Base-by-base conservation (phyloP, 352 stramenopile species). In the Aphanomyces invadans region DNA sequence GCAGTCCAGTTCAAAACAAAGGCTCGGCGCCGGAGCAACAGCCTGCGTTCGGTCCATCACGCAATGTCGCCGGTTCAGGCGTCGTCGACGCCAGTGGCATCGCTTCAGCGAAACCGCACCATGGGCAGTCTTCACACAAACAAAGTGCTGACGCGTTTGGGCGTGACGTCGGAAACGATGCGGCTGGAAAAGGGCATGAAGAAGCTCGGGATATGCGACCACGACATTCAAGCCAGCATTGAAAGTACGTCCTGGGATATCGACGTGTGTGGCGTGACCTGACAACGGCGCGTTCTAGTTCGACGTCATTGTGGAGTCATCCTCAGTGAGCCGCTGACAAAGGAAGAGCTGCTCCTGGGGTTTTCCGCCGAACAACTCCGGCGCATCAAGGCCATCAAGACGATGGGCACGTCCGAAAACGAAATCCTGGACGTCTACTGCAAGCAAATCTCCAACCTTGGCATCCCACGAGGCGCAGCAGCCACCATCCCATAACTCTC, bases 141-240 rank as follows among this genome's bases (percentile, higher is more conserved):
- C 23, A 64, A 84, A 54, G 76, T 77, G 1, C 69, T 87, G 4
- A 75, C 82, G 56, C 76, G 76, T 38, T 76, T 87, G 33, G 80
- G 80, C 31, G 79, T 89, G n/a, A 81, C 80, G 46, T 9, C 68
- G 0, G 80, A 87, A 29, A 83, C 85, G 7, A 65, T 88, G 66
- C 81, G 80, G 62, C 82, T 87, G 32, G 80, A 89, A 59, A 89
- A 87, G 29, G 77, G 77, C 25, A 87, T 89, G 80, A 85, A 87
- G 69, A 89, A 89, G 64, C 71, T 89, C 28, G 79, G 80, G 9
- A 87, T 87, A 67, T 87, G 74, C 55, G 80, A 89, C 60, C 70
- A 80, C 29, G 79, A 87, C 64, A 83, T 88, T 33, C 46, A 49
- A 49, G 55, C 55, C 32, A 64, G 55, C 39, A 23, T 64, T 32